A percentile compares a stretch with the other conserved stretches of the same genome.
phyloP scores from a whole-genome alignment of 805 yeast genomes.

The Ogataea pini region DNA sequence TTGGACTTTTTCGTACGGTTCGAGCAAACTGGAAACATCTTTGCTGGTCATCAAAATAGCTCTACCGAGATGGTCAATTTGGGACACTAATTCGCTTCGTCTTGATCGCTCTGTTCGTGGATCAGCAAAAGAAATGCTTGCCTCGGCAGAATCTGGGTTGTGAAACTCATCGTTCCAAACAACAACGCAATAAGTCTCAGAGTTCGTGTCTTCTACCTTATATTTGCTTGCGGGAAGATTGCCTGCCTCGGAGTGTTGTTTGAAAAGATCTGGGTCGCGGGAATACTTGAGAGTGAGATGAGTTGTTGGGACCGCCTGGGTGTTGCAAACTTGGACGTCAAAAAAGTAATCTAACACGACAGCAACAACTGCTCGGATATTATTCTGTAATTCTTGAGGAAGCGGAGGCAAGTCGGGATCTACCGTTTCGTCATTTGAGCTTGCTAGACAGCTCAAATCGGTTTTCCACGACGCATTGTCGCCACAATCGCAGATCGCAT shows the following conservation, averaged over 20 bases:
- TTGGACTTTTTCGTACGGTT: conserved; percentile 17
- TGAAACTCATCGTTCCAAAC: conserved; percentile 84
- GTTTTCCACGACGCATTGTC: conserved; percentile 63
- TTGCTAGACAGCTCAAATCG: conserved; percentile 49
- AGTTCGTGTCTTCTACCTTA: conserved; percentile 38
- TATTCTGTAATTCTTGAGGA: conserved; percentile 21
- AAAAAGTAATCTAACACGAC: conserved; percentile 42
- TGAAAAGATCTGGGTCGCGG: conserved; percentile 11
- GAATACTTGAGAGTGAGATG: conserved; percentile 6
- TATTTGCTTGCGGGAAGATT: conserved; percentile 37
- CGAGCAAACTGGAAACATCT: conserved; percentile 21
- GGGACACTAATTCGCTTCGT: conserved; percentile 35
- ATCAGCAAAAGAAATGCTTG: conserved; percentile 21
- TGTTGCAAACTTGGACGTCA: conserved; percentile 40
- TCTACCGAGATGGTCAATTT: conserved; percentile 53
- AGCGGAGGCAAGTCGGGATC: conserved; percentile 16
- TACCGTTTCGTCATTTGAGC: conserved; percentile 13
- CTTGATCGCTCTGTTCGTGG: conserved; percentile 9
- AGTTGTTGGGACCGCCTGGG: conserved; percentile 26
- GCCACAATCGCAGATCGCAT: conserved; percentile 75
- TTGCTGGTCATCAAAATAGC: conserved; percentile 43
- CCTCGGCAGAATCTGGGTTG: conserved; percentile 41
- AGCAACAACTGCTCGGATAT: conserved; percentile 31
- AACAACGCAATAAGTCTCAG: conserved; percentile 46
- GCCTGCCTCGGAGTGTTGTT: conserved; percentile 33